Base-by-base conservation (phyloP, 1,284 basidiomycete genomes). In the Taiwanofungus camphoratus region DNA sequence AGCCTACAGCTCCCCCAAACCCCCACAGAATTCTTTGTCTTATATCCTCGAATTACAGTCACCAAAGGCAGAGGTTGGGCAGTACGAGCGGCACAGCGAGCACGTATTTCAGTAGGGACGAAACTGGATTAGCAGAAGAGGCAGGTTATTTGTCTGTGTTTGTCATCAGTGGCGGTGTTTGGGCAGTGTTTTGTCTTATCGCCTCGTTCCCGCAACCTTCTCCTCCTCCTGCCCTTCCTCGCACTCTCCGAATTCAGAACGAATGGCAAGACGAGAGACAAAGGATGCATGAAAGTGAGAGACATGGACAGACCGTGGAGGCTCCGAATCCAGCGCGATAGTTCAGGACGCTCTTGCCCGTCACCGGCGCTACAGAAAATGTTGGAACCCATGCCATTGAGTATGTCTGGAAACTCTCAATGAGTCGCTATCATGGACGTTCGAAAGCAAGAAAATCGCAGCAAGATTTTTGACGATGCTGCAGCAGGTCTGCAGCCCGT, bases 111-210 rank as follows among this genome's bases (percentile, higher is more conserved):
- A 46, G 48, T 49, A 48, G 50, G 48, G 46, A 45, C 44, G 40
- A 52, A 44, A 31, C 29, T 22, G n/a, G 29, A 34, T 27, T 49
- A 36, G 39, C 34, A 22, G 46, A 47, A 21, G 39, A 48, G 36
- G 42, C 37, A 43, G 40, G 22, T 26, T 56, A 47, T 57, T 52
- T 57, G 54, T 22, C 37, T 36, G 2, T 56, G 36, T 56, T 57
- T 56, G 51, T 29, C 5, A 3, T 13, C 26, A 16, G 52, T 52
- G 52, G 54, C 54, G 33, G 48, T 52, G 51, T 16, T 30, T 24
- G 41, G 44, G 36, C 42, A 9, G 22, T 41, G 42, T 43, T 18
- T 39, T 44, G 32, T 44, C 49, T 44, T 39, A 44, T 44, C 42
- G 36, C 42, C 36, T 44, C 36, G 29, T 39, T 39, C 21, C 33